Evolutionary conservation across 2,329 filamentous ascomycete genomes (phyloP).

Genomic region (Cladosporium velox): DNA sequence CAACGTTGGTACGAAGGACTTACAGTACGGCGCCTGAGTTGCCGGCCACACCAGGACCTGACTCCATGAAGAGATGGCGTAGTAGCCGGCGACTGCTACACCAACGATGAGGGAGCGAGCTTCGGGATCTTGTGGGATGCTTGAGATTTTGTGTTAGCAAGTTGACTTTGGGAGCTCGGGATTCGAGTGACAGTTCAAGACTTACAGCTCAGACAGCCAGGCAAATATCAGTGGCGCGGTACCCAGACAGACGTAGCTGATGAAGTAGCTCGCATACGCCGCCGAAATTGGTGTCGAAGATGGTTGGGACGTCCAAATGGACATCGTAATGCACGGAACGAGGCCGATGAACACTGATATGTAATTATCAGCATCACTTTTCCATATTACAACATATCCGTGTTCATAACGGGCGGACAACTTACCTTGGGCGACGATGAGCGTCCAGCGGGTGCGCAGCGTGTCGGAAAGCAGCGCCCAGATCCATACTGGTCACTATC

Average conservation of each 20-base stretch:
- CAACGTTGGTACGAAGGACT: slow-evolving; percentile 10
- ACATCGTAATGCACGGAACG: slow-evolving; percentile 55
- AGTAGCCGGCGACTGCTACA: slow-evolving; percentile 52
- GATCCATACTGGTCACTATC: slow-evolving; percentile 48
- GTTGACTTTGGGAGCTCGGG: neutral
- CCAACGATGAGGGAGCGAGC: slow-evolving; percentile 53
- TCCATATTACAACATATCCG: neutral
- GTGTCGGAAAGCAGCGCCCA: slow-evolving; percentile 57
- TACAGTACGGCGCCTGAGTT: slow-evolving; percentile 51
- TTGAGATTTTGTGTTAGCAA: slow-evolving; percentile 6
- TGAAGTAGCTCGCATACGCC: slow-evolving; percentile 56
- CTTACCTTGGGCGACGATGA: slow-evolving; percentile 50
- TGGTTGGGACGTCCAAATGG: slow-evolving; percentile 54
- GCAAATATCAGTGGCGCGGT: slow-evolving; percentile 56
- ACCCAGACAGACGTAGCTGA: slow-evolving; percentile 51
- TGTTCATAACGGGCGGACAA: neutral
- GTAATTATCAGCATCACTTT: neutral
- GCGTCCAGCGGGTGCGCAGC: slow-evolving; percentile 52
- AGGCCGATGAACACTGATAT: slow-evolving; percentile 44
- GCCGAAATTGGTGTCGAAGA: slow-evolving; percentile 45
- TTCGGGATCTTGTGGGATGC: slow-evolving; percentile 53
- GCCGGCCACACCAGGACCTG: slow-evolving; percentile 57
- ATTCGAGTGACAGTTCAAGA: neutral
- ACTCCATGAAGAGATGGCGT: slow-evolving; percentile 55
- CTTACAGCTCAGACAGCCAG: slow-evolving; percentile 52